Evolutionary conservation across 176 grass and related monocot genomes (phyloP).

Genomic region (Carex parvula): DNA sequence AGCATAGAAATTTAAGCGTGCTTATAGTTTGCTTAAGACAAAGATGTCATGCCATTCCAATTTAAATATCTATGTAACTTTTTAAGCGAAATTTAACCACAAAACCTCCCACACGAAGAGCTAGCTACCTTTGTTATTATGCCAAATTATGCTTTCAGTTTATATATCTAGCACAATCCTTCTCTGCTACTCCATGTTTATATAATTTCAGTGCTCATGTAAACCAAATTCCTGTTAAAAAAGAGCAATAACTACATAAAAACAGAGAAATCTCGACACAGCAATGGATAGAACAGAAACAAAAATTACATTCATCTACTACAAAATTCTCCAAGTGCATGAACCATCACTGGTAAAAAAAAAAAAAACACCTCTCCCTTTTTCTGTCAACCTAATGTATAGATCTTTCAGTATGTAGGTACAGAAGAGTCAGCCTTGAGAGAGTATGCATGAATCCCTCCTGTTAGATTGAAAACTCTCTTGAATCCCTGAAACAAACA

Average conservation of each 20-base stretch:
- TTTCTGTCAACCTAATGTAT: background rate
- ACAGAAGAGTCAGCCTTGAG: slow-evolving; percentile 39
- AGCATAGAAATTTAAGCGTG: no score
- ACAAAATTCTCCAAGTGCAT: slow-evolving; percentile 1
- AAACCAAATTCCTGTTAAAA: background rate
- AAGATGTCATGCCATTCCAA: no score
- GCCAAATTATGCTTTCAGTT: no score
- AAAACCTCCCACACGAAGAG: no score
- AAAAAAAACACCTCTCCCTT: background rate
- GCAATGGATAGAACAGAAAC: background rate
- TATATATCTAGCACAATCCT: no score
- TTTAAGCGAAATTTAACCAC: no score
- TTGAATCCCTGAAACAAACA: slow-evolving; percentile 29
- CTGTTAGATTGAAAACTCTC: slow-evolving; percentile 37
- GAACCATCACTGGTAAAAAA: background rate
- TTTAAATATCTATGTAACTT: no score
- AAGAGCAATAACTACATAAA: background rate
- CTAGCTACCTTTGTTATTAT: no score
- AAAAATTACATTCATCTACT: background rate
- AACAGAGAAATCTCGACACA: background rate
- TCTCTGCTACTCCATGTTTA: background rate
- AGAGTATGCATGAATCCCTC: slow-evolving; percentile 43
- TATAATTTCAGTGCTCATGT: background rate
- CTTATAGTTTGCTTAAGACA: no score
- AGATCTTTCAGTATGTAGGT: slow-evolving; percentile 35